Conservation (phyloP, 441 rosid species). For the Rhodomyrtus psidioides region DNA sequence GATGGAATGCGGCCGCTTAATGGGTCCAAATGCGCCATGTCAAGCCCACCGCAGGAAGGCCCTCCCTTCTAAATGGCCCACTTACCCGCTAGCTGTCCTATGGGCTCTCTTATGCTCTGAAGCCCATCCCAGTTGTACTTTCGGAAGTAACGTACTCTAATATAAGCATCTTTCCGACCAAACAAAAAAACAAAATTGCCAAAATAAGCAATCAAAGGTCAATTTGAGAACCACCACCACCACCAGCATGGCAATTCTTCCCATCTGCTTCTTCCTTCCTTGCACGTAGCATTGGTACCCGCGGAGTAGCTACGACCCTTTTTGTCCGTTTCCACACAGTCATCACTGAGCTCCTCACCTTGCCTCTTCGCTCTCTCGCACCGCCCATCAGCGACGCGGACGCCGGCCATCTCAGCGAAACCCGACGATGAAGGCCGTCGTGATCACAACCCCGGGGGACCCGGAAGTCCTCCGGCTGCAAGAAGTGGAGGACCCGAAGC, state of each 20-base stretch:
- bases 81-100: too few species aligned
- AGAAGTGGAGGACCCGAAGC: constrained; percentile 61
- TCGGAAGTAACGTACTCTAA: too few species aligned
- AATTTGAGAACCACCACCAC: not conserved
- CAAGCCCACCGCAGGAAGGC: too few species aligned
- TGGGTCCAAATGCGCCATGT: too few species aligned
- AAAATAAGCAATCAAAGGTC: not conserved
- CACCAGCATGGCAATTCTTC: not conserved
- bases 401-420: not conserved
- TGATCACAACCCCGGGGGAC: constrained; percentile 58
- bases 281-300: not conserved
- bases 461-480: constrained; percentile 73
- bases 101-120: too few species aligned
- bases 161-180: too few species aligned
- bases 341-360: not conserved
- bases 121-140: too few species aligned
- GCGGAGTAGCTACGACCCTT: not conserved
- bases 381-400: not conserved
- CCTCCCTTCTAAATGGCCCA: too few species aligned
- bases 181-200: too few species aligned
- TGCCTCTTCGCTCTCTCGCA: not conserved
- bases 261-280: not conserved
- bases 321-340: not conserved
- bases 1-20: too few species aligned
- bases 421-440: constrained; percentile 65